phyloP scores from a whole-genome alignment of 257 asterid species.

The Salvia hispanica region DNA sequence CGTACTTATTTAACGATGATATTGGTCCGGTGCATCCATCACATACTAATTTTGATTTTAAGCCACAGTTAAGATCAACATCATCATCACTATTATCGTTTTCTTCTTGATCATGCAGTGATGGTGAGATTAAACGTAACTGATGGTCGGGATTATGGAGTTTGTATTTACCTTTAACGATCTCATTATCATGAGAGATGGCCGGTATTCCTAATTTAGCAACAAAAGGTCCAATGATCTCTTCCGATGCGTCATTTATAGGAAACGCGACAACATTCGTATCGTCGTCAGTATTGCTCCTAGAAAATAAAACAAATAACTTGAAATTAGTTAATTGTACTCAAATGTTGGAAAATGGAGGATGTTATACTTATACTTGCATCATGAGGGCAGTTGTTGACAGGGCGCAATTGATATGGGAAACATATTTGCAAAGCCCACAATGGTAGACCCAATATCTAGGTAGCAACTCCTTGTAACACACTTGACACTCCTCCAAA shows the following conservation, averaged over 20 bases:
- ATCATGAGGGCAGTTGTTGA: too few species aligned
- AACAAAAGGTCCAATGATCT: not conserved
- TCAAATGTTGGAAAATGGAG: too few species aligned
- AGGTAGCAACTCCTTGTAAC: not conserved
- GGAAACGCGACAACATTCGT: not conserved
- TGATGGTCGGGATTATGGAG: not conserved
- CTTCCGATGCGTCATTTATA: not conserved
- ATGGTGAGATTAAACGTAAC: not conserved
- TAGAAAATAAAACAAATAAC: not conserved
- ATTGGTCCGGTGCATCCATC: not conserved
- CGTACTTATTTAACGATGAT: not conserved
- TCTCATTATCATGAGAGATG: not conserved
- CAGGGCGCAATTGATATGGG: slow-evolving; percentile 18
- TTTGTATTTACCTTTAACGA: not conserved
- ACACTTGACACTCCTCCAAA: not conserved
- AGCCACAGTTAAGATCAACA: not conserved
- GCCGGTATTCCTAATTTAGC: too few species aligned
- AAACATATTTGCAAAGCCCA: slow-evolving; percentile 4
- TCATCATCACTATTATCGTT: not conserved
- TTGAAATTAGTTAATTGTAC: not conserved
- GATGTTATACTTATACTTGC: not conserved
- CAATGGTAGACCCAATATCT: not conserved
- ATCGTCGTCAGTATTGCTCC: not conserved
- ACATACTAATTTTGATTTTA: not conserved
- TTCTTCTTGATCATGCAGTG: not conserved